A percentile compares a stretch with the other conserved stretches of the same genome.
Evolutionary conservation across 2,329 filamentous ascomycete species (phyloP).

Genomic region (Xylariaceae sp.): DNA sequence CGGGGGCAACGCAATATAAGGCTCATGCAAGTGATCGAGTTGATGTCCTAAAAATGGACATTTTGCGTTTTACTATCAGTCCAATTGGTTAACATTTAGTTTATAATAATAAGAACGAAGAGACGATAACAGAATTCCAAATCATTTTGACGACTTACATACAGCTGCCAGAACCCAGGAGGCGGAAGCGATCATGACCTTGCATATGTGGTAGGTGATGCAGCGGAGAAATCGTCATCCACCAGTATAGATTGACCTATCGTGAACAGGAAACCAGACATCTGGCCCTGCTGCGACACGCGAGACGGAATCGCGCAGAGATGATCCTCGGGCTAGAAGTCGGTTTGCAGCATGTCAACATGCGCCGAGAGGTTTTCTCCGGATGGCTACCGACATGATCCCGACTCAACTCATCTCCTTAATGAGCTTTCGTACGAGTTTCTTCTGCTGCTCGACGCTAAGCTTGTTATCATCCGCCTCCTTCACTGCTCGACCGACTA

Average conservation of each 20-base stretch:
- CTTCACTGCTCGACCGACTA: slow-evolving; percentile 78
- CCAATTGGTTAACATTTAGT: slow-evolving; percentile 16
- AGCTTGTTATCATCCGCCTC: slow-evolving; percentile 76
- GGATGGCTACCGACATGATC: slow-evolving; percentile 16
- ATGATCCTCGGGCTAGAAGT: background rate
- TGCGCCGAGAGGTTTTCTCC: background rate
- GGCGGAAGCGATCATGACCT: slow-evolving; percentile 13
- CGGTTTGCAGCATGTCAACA: background rate
- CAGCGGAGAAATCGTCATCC: background rate
- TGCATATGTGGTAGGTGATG: slow-evolving; percentile 12
- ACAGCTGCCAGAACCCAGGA: slow-evolving; percentile 8
- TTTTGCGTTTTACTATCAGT: slow-evolving; percentile 8
- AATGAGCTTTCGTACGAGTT: slow-evolving; percentile 70
- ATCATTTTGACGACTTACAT: slow-evolving; percentile 28
- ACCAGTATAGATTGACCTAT: slow-evolving; percentile 9
- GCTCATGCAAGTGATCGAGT: slow-evolving; percentile 9
- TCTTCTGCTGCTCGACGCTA: slow-evolving; percentile 71
- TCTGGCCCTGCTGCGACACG: background rate
- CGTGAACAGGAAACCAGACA: slow-evolving; percentile 1
- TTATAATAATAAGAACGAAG: slow-evolving; percentile 20
- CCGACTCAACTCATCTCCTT: slow-evolving; percentile 59
- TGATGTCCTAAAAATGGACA: slow-evolving; percentile 24
- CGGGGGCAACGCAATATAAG: slow-evolving; percentile 24
- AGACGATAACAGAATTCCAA: slow-evolving; percentile 24
- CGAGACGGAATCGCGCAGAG: slow-evolving; percentile 1